phyloP scores from a whole-genome alignment of 1,284 basidiomycete species.

The Exobasidium cylindrosporum region DNA sequence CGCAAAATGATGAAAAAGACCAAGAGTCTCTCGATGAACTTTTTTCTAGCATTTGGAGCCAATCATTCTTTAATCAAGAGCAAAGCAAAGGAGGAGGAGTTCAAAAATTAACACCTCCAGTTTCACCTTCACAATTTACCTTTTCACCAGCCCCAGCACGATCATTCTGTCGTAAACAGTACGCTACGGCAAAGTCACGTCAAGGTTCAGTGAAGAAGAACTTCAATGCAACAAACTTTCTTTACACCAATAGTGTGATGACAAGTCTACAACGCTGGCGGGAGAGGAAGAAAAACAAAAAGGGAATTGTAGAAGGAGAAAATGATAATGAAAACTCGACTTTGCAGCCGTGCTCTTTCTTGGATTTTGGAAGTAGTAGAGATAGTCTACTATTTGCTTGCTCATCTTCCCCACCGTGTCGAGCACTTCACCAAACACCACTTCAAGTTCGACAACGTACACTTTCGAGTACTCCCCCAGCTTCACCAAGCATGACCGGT shows the following conservation, averaged over 20 bases:
- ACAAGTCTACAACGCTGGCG: background rate
- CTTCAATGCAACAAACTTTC: background rate
- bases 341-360: background rate
- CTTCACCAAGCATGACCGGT: background rate
- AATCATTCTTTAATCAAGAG: background rate
- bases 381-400: background rate
- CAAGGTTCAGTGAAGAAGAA: background rate
- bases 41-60: background rate
- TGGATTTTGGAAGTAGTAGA: background rate
- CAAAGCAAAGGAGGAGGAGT: background rate
- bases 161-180: background rate
- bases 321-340: background rate
- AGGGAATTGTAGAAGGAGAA: background rate
- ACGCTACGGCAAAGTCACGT: background rate
- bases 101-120: background rate
- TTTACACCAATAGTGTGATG: background rate
- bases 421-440: background rate
- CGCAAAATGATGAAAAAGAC: too few species aligned
- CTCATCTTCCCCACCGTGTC: background rate
- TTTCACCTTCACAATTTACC: background rate
- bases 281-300: background rate
- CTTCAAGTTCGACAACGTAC: background rate
- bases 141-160: background rate
- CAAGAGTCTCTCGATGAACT: background rate
- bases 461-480: background rate